Conservation (phyloP, 306 rosid species). For the Prinsepia uniflora region DNA sequence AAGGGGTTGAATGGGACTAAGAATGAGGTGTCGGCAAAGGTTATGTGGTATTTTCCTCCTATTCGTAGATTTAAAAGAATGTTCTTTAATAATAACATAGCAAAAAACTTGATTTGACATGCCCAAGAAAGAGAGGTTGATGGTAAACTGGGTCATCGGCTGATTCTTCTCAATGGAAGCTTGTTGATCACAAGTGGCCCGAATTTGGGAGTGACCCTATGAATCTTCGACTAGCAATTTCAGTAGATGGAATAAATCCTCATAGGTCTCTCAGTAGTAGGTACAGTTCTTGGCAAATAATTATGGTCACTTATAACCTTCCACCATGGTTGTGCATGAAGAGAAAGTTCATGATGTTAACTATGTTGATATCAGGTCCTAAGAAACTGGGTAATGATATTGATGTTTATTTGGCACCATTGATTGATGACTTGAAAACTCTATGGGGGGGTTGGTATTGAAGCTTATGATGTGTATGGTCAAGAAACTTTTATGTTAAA, state of each 20-base stretch:
- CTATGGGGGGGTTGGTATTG: background rate
- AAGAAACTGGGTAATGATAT: background rate
- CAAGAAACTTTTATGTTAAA: background rate
- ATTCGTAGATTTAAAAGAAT: background rate
- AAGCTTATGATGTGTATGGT: background rate
- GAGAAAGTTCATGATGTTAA: no score
- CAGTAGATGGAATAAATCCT: background rate
- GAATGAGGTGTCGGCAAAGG: constrained; percentile 2
- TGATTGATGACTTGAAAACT: background rate
- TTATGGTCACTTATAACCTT: no score
- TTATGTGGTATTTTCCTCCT: constrained; percentile 5
- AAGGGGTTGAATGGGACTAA: background rate
- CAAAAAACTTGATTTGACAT: background rate
- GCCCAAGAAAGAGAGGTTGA: background rate
- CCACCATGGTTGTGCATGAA: no score
- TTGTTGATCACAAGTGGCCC: background rate
- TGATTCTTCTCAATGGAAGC: background rate
- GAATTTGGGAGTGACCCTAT: background rate
- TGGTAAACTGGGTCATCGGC: background rate
- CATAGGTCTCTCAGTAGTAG: background rate
- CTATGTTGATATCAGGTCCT: no score
- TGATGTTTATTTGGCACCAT: background rate
- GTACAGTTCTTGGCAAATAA: no score
- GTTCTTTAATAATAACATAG: background rate
- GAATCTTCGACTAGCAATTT: constrained; percentile 1